Evolutionary conservation across 306 rosid genomes (phyloP).

Genomic region (Vigna hirtella): DNA sequence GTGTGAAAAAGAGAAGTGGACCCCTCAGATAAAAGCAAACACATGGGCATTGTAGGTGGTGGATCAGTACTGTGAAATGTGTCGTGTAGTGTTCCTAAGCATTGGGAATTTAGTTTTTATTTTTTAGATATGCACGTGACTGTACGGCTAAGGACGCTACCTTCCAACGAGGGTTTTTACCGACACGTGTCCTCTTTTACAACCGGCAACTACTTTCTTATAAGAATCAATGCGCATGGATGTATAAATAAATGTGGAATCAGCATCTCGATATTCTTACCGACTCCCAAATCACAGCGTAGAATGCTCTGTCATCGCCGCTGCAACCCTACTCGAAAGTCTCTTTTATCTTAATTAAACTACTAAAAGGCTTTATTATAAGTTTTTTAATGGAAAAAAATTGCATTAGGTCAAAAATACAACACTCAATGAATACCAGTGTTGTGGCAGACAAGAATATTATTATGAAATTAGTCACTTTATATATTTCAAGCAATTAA

Average conservation of each 20-base stretch:
- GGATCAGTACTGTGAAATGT: background rate
- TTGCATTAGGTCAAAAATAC: too few relatives aligned
- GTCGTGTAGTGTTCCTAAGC: too few relatives aligned
- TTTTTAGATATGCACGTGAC: background rate
- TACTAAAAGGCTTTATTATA: too few relatives aligned
- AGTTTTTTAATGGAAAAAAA: too few relatives aligned
- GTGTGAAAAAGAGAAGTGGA: background rate
- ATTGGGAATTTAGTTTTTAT: background rate
- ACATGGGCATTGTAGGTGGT: background rate
- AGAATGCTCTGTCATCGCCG: too few relatives aligned
- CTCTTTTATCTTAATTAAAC: too few relatives aligned
- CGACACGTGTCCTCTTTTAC: conserved; percentile 16
- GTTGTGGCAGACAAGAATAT: too few relatives aligned
- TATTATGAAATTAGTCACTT: too few relatives aligned
- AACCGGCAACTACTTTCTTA: background rate
- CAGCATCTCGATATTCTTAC: conserved; percentile 15
- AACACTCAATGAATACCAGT: too few relatives aligned
- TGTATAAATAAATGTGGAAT: background rate
- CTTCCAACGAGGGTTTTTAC: background rate
- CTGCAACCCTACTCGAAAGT: too few relatives aligned
- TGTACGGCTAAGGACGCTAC: conserved; percentile 39
- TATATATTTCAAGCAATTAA: too few relatives aligned
- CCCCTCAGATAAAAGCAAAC: too few relatives aligned
- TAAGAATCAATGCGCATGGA: background rate
- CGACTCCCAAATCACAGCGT: background rate